Percentiles rank a stretch among this genome's conserved stretches.
These are phyloP conservation scores for Pichia nanzhaoensis DNA, from an alignment of 805 yeast genomes.

Conservation along the genomic window DNA sequence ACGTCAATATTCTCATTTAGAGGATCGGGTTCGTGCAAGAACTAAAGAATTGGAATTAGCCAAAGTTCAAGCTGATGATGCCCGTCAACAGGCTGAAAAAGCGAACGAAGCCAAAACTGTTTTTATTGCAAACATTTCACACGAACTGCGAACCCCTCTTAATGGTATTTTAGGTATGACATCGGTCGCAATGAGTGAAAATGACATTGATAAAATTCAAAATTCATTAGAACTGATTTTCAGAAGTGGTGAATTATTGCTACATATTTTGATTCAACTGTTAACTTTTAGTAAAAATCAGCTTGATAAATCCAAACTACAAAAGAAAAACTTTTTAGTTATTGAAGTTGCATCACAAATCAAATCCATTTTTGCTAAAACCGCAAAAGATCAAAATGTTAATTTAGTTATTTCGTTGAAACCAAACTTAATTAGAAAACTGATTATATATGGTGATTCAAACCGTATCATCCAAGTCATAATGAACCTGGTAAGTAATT, in stretches of 20 bases:
- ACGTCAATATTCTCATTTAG: slow-evolving; percentile 74
- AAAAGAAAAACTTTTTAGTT: slow-evolving; percentile 72
- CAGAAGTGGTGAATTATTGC: slow-evolving; percentile 82
- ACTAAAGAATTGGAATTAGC: slow-evolving; percentile 87
- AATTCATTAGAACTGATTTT: slow-evolving; percentile 75
- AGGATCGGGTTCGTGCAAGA: slow-evolving; percentile 80
- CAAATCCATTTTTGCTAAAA: slow-evolving; percentile 74
- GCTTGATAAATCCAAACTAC: slow-evolving; percentile 73
- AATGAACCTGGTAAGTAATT: slow-evolving; percentile 87
- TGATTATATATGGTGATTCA: slow-evolving; percentile 79
- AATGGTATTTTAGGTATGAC: slow-evolving; percentile 97
- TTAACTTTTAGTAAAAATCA: slow-evolving; percentile 91
- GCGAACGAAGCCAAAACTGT: slow-evolving; percentile 97
- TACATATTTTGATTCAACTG: slow-evolving; percentile 86
- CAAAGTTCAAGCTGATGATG: slow-evolving; percentile 60
- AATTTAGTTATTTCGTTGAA: slow-evolving; percentile 52
- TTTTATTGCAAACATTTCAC: slow-evolving; percentile 86
- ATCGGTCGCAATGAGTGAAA: slow-evolving; percentile 85
- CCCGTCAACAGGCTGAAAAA: slow-evolving; percentile 48
- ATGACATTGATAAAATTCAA: slow-evolving; percentile 58
- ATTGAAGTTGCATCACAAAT: slow-evolving; percentile 80
- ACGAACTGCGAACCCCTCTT: slow-evolving; percentile 89
- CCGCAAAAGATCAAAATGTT: slow-evolving; percentile 73
- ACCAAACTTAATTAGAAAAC: slow-evolving; percentile 54
- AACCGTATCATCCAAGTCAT: slow-evolving; percentile 86